A percentile compares a stretch with the other conserved stretches of the same genome.
Conservation (phyloP, 805 yeast species). For the Novakomyces olei region DNA sequence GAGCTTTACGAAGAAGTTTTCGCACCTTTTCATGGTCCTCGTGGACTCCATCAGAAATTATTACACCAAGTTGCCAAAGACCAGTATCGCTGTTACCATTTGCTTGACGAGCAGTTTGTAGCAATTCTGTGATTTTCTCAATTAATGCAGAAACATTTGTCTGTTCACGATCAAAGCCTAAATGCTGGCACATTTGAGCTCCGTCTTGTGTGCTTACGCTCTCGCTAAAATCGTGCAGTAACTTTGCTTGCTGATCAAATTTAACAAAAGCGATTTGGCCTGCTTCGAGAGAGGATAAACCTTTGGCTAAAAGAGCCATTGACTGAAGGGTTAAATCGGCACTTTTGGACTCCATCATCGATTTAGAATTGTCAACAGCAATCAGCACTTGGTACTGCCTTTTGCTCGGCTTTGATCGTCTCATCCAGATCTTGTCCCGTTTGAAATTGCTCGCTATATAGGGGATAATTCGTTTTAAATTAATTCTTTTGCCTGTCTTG, state of each 20-base stretch:
- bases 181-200: slow-evolving; percentile 61
- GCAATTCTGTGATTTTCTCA: slow-evolving; percentile 29
- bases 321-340: slow-evolving; percentile 86
- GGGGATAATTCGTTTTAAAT: slow-evolving; percentile 93
- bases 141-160: slow-evolving; percentile 68
- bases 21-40: slow-evolving; percentile 76
- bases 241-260: slow-evolving; percentile 64
- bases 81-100: slow-evolving; percentile 29
- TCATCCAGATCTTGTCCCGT: slow-evolving; percentile 93
- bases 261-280: slow-evolving; percentile 80
- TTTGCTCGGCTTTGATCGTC: slow-evolving; percentile 92
- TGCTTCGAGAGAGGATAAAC: slow-evolving; percentile 78
- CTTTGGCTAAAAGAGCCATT: slow-evolving; percentile 80
- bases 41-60: slow-evolving; percentile 89
- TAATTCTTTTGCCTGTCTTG: slow-evolving; percentile 87
- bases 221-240: slow-evolving; percentile 74
- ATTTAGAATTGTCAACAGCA: slow-evolving; percentile 89
- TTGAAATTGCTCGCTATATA: slow-evolving; percentile 94
- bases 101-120: slow-evolving; percentile 29
- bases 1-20: slow-evolving; percentile 69
- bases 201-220: slow-evolving; percentile 75
- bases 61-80: slow-evolving; percentile 82
- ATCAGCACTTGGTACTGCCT: slow-evolving; percentile 95
- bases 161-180: slow-evolving; percentile 68
- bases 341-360: slow-evolving; percentile 85